Evolutionary conservation across 768 basidiomycete species (phyloP).

Genomic region (Phanerochaete sordida): DNA sequence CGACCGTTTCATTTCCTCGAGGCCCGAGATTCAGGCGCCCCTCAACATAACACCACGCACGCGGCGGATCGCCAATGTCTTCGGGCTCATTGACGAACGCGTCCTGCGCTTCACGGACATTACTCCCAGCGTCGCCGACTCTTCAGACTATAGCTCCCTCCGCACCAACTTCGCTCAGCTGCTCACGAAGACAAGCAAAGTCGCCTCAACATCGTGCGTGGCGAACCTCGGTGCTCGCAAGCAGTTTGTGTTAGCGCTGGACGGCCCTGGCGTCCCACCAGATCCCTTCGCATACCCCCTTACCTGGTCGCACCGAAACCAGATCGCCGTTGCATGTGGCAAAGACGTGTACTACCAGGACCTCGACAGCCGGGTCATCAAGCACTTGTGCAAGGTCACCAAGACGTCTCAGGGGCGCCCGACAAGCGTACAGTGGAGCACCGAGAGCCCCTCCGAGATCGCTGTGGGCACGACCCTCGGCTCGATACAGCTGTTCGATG

Average conservation of each 20-base stretch:
- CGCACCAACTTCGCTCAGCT: slow-evolving; percentile 52
- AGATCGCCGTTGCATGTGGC: slow-evolving; percentile 61
- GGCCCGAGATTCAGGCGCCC: slow-evolving; percentile 48
- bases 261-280: slow-evolving; percentile 57
- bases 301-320: slow-evolving; percentile 56
- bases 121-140: slow-evolving; percentile 28
- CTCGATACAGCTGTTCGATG: slow-evolving; percentile 53
- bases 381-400: slow-evolving; percentile 43
- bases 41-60: slow-evolving; percentile 64
- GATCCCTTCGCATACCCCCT: slow-evolving; percentile 56
- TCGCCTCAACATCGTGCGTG: slow-evolving; percentile 46
- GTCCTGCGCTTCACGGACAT: slow-evolving; percentile 50
- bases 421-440: slow-evolving; percentile 51
- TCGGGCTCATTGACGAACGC: slow-evolving; percentile 55
- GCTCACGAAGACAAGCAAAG: slow-evolving; percentile 31
- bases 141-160: slow-evolving; percentile 43
- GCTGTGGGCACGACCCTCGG: slow-evolving; percentile 52
- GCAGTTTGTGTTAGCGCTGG: slow-evolving; percentile 57
- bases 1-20: slow-evolving; percentile 58
- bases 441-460: slow-evolving; percentile 37
- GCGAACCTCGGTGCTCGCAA: slow-evolving; percentile 51
- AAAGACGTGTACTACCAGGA: slow-evolving; percentile 61
- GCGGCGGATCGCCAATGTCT: slow-evolving; percentile 59
- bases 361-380: slow-evolving; percentile 49
- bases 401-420: slow-evolving; percentile 32